Base-by-base conservation (phyloP, 805 yeast genomes). In the Metschnikowia colocasiae region DNA sequence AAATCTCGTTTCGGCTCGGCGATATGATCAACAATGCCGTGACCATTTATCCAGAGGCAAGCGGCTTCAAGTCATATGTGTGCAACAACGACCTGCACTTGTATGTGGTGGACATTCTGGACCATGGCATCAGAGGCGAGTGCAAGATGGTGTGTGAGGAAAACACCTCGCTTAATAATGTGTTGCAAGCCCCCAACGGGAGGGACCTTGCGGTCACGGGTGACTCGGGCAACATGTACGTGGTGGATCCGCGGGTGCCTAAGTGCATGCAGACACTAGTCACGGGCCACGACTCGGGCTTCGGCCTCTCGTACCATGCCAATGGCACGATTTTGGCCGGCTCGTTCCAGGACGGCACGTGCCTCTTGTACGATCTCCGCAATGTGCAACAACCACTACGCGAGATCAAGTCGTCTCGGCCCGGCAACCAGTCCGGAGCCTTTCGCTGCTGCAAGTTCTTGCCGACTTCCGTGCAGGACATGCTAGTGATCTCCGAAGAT, bases 21-120 rank as follows among this genome's bases (percentile, higher is more conserved):
- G 85, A 85, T 29, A 80, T 83, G 67, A 89, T 91, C 57, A 90
- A 89, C 63, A 90, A 90, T 64, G 80, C 87, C 41, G 95, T 89
- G 25, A 67, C 82, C 0, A 58, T 85, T 23, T 68, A 77, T 58
- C 30, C 43, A 5, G 37, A 40, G 3, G 37, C 37, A 7, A 13
- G 29, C 20, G 43, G 43, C 37, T 83, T 75, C 59, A 70, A 73
- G 38, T 78, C 91, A 1, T 76, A 80, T 50, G 79, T 87, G 19
- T 90, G 97, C 64, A 91, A 90, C 62, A 91, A 91, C 62, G 98
- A 91, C 63, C 78, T 81, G 36, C 71, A 78, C 45, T 68, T 90
- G 43, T 88, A 90, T 59, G 69, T 76, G 43, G 74, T 87, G 46
- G 84, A 83, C 54, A 72, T 89, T 7, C 59, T 65, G 34, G 75